Evolutionary conservation across 305 asterid genomes (phyloP).

Genomic region (Rubia balearica): DNA sequence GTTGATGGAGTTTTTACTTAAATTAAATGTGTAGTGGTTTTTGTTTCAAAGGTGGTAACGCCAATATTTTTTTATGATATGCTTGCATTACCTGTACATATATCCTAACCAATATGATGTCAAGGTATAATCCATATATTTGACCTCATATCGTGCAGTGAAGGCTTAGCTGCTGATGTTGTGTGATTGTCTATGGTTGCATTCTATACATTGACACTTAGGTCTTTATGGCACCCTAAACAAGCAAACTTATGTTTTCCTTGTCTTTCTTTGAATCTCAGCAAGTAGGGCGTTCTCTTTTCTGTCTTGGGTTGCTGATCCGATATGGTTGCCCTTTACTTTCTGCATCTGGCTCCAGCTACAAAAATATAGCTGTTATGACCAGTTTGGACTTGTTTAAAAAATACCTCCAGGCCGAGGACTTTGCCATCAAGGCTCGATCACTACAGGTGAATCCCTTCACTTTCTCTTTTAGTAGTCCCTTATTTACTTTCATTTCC

Average conservation of each 20-base stretch:
- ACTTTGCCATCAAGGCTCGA: slow-evolving; percentile 73
- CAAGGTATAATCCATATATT: not conserved
- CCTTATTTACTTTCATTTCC: not conserved
- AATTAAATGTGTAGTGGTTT: not conserved
- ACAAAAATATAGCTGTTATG: slow-evolving; percentile 49
- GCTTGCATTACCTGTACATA: not conserved
- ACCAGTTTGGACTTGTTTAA: slow-evolving; percentile 68
- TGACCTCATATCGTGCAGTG: not conserved
- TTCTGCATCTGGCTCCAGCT: slow-evolving; percentile 46
- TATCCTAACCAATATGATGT: not conserved
- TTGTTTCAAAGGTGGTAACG: not conserved
- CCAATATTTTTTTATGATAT: not conserved
- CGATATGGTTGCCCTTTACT: slow-evolving; percentile 79
- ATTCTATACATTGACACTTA: not conserved
- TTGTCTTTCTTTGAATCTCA: slow-evolving; percentile 30
- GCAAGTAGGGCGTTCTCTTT: slow-evolving; percentile 97
- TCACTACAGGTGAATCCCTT: slow-evolving; percentile 69
- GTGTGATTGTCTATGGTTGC: not conserved
- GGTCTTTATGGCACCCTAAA: not conserved
- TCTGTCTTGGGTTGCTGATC: slow-evolving; percentile 94
- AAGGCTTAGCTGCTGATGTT: not conserved
- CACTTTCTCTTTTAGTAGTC: not conserved
- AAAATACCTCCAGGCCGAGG: slow-evolving; percentile 88
- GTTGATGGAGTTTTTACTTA: not conserved
- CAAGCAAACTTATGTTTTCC: slow-evolving; percentile 10